Evolutionary conservation across 805 yeast genomes (phyloP).

Genomic region (Pichia ethanolica): DNA sequence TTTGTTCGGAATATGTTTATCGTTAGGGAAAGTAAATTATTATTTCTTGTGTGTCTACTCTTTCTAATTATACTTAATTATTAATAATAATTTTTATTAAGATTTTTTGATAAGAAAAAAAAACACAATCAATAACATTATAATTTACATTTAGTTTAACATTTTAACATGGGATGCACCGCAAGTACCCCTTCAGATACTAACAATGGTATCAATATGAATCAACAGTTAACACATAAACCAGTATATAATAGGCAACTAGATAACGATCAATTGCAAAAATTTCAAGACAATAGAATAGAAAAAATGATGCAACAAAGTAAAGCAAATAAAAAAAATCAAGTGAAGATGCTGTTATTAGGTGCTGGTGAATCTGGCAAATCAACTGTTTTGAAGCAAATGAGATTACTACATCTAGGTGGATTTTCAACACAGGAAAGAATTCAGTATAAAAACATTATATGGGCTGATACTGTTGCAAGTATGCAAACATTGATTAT

Average conservation of each 20-base stretch:
- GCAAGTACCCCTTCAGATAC: slow-evolving; percentile 38
- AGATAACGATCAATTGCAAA: slow-evolving; percentile 14
- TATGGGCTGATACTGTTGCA: slow-evolving; percentile 88
- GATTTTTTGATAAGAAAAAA: too few relatives aligned
- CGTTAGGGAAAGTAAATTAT: too few relatives aligned
- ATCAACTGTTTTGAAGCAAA: slow-evolving; percentile 84
- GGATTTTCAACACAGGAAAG: slow-evolving; percentile 81
- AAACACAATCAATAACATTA: too few relatives aligned
- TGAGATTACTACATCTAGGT: slow-evolving; percentile 76
- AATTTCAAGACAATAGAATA: slow-evolving; percentile 31
- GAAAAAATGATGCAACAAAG: slow-evolving; percentile 52
- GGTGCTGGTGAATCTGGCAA: slow-evolving; percentile 97
- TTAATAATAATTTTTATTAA: too few relatives aligned
- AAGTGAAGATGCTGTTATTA: slow-evolving; percentile 64
- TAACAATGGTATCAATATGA: background rate
- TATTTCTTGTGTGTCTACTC: too few relatives aligned
- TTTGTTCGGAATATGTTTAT: too few relatives aligned
- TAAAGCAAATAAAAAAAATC: slow-evolving; percentile 47
- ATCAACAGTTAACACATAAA: background rate
- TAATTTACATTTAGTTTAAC: background rate
- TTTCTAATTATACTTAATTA: too few relatives aligned
- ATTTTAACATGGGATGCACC: slow-evolving; percentile 52
- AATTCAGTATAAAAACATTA: slow-evolving; percentile 71
- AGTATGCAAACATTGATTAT: slow-evolving; percentile 71
- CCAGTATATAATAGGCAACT: slow-evolving; percentile 14